A percentile compares a stretch with the other conserved stretches of the same genome.
Evolutionary conservation across 306 rosid genomes (phyloP).

Genomic region (Cucurbita argyrosperma): DNA sequence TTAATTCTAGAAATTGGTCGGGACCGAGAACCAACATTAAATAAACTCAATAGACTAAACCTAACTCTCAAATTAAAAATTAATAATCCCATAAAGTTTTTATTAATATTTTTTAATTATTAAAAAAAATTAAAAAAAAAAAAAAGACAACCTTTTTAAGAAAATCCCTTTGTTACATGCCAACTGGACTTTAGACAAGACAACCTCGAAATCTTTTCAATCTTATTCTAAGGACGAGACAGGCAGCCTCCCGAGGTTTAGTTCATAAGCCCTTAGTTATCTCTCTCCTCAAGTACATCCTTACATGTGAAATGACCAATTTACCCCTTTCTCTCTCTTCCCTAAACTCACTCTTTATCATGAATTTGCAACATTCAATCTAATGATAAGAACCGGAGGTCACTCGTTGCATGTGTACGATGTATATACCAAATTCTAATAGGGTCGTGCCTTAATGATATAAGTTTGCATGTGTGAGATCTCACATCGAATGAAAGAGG

Average conservation of each 20-base stretch:
- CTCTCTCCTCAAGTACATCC: not conserved
- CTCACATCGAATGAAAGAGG: too few species aligned
- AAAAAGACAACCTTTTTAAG: not conserved
- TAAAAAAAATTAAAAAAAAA: not conserved
- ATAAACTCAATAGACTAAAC: not conserved
- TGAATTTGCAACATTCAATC: not conserved
- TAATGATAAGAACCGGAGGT: too few species aligned
- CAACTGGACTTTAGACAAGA: not conserved
- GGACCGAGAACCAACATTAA: not conserved
- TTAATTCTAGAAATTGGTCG: not conserved
- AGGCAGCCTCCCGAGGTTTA: not conserved
- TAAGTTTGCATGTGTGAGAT: too few species aligned
- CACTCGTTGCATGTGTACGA: too few species aligned
- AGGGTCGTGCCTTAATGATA: too few species aligned
- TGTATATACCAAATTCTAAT: too few species aligned
- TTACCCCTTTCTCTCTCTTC: not conserved
- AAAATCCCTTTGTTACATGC: not conserved
- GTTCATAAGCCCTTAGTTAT: not conserved
- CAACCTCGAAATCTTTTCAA: not conserved
- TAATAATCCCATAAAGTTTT: not conserved
- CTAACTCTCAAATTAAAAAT: not conserved
- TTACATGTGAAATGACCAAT: not conserved
- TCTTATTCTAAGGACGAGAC: not conserved
- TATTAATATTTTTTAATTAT: too few species aligned
- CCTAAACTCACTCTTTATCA: not conserved